phyloP scores from a whole-genome alignment of 2,329 filamentous ascomycete genomes.

The Anisogramma anomala region DNA sequence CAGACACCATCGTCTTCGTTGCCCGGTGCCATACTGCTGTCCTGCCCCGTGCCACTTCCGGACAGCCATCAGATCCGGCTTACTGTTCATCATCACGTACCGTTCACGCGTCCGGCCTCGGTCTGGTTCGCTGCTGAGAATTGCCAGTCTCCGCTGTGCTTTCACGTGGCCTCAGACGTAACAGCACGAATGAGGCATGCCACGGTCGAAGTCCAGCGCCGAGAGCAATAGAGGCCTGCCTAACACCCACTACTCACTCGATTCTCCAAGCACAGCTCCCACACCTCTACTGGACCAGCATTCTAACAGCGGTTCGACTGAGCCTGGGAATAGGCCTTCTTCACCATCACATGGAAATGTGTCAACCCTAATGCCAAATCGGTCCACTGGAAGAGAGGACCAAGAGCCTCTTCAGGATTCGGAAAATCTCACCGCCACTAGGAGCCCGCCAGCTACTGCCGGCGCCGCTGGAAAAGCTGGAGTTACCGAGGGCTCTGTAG shows the following conservation, averaged over 20 bases:
- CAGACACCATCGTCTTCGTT: no score
- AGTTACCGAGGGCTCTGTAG: neutral
- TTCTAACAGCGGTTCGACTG: neutral
- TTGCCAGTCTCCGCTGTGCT: neutral
- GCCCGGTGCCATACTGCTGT: no score
- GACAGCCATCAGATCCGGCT: no score
- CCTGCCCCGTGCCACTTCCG: no score
- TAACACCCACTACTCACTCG: slow-evolving; percentile 6
- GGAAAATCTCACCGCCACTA: slow-evolving; percentile 10
- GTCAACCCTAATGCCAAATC: slow-evolving; percentile 11
- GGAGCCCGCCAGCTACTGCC: neutral
- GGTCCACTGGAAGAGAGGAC: slow-evolving; percentile 9
- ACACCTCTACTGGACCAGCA: neutral
- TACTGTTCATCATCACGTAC: no score
- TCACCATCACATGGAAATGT: slow-evolving; percentile 10
- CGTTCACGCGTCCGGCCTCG: no score
- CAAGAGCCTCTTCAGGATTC: slow-evolving; percentile 11
- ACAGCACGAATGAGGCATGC: slow-evolving; percentile 15
- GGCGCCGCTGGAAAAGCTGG: neutral
- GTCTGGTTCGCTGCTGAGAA: no score
- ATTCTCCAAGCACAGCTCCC: neutral
- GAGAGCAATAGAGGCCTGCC: slow-evolving; percentile 8
- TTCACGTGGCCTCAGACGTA: slow-evolving; percentile 1
- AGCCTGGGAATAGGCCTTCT: slow-evolving; percentile 3
- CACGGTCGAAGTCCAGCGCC: slow-evolving; percentile 12